These are phyloP conservation scores for Rhododendron henanense DNA, from an alignment of 148 eudicot genomes.

Conservation along the genomic window DNA sequence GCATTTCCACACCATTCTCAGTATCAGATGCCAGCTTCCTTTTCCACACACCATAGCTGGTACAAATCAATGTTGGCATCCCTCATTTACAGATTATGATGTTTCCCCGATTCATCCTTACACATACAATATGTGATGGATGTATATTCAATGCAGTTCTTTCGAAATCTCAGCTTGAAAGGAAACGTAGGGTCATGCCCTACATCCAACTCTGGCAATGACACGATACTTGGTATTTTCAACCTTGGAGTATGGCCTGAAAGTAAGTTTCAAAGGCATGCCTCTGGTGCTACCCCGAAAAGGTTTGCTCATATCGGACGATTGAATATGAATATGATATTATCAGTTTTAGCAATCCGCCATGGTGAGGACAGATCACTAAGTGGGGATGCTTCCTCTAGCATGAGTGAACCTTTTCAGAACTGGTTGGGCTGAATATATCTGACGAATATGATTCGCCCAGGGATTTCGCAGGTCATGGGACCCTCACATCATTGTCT, in stretches of 20 bases:
- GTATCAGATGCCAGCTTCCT: slow-evolving; percentile 16
- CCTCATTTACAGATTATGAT: not conserved
- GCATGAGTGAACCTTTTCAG: too few relatives aligned
- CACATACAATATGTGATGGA: slow-evolving; percentile 20
- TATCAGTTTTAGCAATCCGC: too few relatives aligned
- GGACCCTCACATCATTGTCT: slow-evolving; percentile 30
- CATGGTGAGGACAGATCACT: too few relatives aligned
- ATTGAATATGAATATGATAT: too few relatives aligned
- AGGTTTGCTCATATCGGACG: too few relatives aligned
- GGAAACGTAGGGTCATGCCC: slow-evolving; percentile 14
- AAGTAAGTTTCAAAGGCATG: slow-evolving; percentile 29
- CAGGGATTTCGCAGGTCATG: slow-evolving; percentile 40
- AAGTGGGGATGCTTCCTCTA: too few relatives aligned
- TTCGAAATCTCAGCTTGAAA: slow-evolving; percentile 4
- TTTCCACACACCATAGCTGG: slow-evolving; percentile 18
- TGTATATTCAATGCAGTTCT: slow-evolving; percentile 25
- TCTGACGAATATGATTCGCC: slow-evolving; percentile 25
- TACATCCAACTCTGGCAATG: slow-evolving; percentile 2
- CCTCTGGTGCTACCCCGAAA: slow-evolving; percentile 4
- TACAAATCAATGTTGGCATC: slow-evolving; percentile 13
- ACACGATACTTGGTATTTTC: slow-evolving; percentile 36
- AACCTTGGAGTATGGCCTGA: slow-evolving; percentile 55
- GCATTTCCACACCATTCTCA: too few relatives aligned
- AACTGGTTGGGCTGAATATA: too few relatives aligned
- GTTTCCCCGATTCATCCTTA: slow-evolving; percentile 4